Percentiles rank a stretch among this genome's conserved stretches.
phyloP scores from a whole-genome alignment of 2,329 filamentous ascomycete species.

The Dactylellina cionopaga region DNA sequence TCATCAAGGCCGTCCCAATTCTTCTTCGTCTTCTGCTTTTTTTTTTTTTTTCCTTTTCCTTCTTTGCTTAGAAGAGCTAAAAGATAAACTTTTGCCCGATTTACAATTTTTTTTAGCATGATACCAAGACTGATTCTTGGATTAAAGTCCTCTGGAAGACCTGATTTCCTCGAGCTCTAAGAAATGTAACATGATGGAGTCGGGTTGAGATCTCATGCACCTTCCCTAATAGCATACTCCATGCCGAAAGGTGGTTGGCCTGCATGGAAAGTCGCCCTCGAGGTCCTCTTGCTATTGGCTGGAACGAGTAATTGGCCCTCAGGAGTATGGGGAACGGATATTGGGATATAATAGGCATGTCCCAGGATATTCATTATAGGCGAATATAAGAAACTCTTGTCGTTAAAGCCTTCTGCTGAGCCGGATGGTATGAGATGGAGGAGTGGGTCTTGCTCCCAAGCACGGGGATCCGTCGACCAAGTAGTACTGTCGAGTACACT shows the following conservation, averaged over 20 bases:
- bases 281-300: conserved; percentile 4
- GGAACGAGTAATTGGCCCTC: not conserved
- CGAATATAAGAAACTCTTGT: conserved; percentile 47
- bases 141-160: not conserved
- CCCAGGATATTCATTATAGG: conserved; percentile 48
- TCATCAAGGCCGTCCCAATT: no score
- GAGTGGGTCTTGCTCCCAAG: conserved; percentile 13
- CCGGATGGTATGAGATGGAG: conserved; percentile 15
- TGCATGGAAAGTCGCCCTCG: no score
- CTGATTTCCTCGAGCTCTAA: not conserved
- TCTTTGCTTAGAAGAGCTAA: no score
- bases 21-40: no score
- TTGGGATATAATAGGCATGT: conserved; percentile 21
- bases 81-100: no score
- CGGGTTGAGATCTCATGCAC: conserved; percentile 18
- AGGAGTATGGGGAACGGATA: conserved; percentile 1
- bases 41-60: no score
- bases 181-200: conserved; percentile 14
- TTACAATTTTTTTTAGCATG: no score
- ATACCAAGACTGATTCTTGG: not conserved
- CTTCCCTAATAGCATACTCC: conserved; percentile 20
- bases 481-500: conserved; percentile 5
- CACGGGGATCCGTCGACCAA: not conserved
- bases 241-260: conserved; percentile 6
- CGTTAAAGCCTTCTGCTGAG: conserved; percentile 28